Evolutionary conservation across 2,329 filamentous ascomycete species (phyloP).

Genomic region (Clonostachys sp.): DNA sequence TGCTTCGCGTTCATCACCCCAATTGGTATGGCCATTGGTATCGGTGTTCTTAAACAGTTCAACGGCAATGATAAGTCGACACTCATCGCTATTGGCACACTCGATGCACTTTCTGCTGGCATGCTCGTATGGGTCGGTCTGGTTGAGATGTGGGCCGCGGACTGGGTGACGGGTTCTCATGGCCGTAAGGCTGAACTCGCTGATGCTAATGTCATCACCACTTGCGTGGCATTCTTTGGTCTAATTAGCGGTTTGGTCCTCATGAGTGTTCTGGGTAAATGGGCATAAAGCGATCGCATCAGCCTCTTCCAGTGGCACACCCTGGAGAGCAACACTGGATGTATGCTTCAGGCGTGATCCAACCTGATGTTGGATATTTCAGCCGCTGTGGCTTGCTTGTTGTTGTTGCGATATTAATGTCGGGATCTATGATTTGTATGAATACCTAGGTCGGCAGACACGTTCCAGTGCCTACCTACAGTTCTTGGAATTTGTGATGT

Average conservation of each 20-base stretch:
- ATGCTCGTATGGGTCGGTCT: slow-evolving; percentile 77
- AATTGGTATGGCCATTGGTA: slow-evolving; percentile 75
- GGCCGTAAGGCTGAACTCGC: slow-evolving; percentile 42
- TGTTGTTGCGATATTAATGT: no score
- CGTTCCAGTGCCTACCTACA: no score
- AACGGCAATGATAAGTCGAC: slow-evolving; percentile 70
- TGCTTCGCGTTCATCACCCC: slow-evolving; percentile 70
- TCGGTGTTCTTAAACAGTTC: slow-evolving; percentile 65
- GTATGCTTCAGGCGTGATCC: background rate
- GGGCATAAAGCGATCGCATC: slow-evolving; percentile 45
- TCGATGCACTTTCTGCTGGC: slow-evolving; percentile 70
- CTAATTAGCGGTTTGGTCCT: slow-evolving; percentile 59
- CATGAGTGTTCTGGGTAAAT: slow-evolving; percentile 73
- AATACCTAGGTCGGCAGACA: no score
- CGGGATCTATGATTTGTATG: no score
- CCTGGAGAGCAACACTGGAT: background rate
- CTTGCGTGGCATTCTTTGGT: slow-evolving; percentile 42
- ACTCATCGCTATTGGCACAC: slow-evolving; percentile 65
- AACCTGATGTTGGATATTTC: background rate
- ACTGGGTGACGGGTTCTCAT: slow-evolving; percentile 57
- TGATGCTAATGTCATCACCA: slow-evolving; percentile 41
- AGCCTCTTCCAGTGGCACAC: background rate
- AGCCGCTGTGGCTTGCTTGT: no score
- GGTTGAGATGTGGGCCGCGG: slow-evolving; percentile 74
- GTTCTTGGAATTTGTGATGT: no score